Percentiles rank a stretch among this genome's conserved stretches.
Conservation (phyloP, 1,139 yeast genomes). For the Lizanozyma gosingica region DNA sequence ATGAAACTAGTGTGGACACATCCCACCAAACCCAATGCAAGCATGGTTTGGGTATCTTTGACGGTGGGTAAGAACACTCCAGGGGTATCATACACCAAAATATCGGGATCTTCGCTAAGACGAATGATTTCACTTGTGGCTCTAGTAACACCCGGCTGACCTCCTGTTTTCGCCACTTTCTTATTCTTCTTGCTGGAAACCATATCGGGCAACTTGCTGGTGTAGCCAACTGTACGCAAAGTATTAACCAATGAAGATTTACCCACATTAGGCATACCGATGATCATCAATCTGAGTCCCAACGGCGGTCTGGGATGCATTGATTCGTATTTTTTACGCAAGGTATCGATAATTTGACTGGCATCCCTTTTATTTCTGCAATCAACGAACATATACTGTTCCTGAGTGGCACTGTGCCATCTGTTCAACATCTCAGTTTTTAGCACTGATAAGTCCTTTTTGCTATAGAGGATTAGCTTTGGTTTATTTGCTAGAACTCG, state of each 20-base stretch:
- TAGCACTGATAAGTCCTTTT: slow-evolving; percentile 43
- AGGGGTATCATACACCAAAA: slow-evolving; percentile 81
- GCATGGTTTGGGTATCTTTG: slow-evolving; percentile 59
- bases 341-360: slow-evolving; percentile 36
- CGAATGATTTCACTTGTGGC: slow-evolving; percentile 70
- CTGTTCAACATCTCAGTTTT: slow-evolving; percentile 26
- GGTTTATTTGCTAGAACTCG: slow-evolving; percentile 51
- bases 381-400: slow-evolving; percentile 53
- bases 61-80: slow-evolving; percentile 84
- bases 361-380: slow-evolving; percentile 48
- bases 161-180: slow-evolving; percentile 81
- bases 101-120: slow-evolving; percentile 52
- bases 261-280: slow-evolving; percentile 98
- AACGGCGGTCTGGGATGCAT: slow-evolving; percentile 70
- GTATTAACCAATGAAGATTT: slow-evolving; percentile 84
- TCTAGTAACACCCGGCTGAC: slow-evolving; percentile 86
- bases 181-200: slow-evolving; percentile 28
- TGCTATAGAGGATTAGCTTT: slow-evolving; percentile 58
- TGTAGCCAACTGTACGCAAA: slow-evolving; percentile 49
- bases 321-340: slow-evolving; percentile 33
- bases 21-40: slow-evolving; percentile 66
- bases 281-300: slow-evolving; percentile 67
- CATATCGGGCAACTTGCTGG: slow-evolving; percentile 8
- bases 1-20: slow-evolving; percentile 63
- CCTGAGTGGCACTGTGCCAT: slow-evolving; percentile 47